A percentile compares a stretch with the other conserved stretches of the same genome.
These are phyloP conservation scores for Colletotrichum gloeosporioides DNA, from an alignment of 2,329 filamentous ascomycete genomes.

Conservation along the genomic window DNA sequence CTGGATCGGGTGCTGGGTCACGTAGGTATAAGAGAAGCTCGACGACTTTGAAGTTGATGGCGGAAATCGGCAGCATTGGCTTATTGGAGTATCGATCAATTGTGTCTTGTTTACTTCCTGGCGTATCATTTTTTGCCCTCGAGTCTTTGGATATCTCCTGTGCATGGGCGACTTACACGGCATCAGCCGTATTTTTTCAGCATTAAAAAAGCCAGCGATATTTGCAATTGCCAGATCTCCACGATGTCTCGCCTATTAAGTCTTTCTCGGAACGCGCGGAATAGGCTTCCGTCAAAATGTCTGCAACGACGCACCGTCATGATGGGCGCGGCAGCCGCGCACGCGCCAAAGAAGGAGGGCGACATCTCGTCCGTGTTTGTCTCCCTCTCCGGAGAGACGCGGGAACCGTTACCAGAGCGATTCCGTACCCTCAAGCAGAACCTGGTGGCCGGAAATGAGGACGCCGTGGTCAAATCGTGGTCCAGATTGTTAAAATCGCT, in stretches of 20 bases:
- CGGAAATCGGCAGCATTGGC: background rate
- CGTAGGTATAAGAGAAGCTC: background rate
- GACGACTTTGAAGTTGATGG: background rate
- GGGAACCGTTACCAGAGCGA: constrained; percentile 55
- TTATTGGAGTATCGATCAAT: rapidly evolving
- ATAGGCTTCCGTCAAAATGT: background rate
- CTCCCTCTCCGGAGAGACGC: constrained; percentile 56
- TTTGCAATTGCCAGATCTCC: background rate
- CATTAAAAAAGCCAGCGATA: background rate
- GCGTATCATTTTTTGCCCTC: background rate
- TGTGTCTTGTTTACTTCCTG: background rate
- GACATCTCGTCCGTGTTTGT: constrained; percentile 68
- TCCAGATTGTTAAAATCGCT: constrained; percentile 50
- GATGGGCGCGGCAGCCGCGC: background rate
- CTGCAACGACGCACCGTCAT: background rate
- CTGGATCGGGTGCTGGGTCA: background rate
- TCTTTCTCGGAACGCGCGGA: background rate
- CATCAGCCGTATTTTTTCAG: background rate
- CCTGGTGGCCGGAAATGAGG: constrained; percentile 55
- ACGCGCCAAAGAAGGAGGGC: constrained; percentile 55
- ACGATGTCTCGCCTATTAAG: background rate
- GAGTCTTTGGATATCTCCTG: background rate
- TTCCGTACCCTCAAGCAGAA: constrained; percentile 62
- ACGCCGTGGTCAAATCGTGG: constrained; percentile 54
- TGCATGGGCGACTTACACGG: background rate